Conservation (phyloP, 2,329 filamentous ascomycete species). For the Fusarium brachygibbosum region DNA sequence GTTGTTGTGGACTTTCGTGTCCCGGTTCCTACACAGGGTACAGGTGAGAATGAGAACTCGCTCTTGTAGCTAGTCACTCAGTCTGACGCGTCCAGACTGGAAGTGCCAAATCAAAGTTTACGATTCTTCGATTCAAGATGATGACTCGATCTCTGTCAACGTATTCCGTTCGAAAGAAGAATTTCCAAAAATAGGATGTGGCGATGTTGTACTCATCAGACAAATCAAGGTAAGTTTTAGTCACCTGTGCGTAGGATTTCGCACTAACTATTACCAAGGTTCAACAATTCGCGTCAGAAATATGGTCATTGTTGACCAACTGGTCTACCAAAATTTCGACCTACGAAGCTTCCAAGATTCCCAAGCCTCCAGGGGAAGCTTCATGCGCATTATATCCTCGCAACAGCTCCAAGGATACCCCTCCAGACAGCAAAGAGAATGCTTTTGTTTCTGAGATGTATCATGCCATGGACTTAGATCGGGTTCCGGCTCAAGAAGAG, state of each 20-base stretch:
- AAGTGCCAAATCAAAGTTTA: conserved; percentile 72
- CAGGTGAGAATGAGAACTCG: conserved; percentile 58
- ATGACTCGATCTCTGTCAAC: conserved; percentile 61
- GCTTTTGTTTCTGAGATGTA: conserved; percentile 64
- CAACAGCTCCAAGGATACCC: conserved; percentile 37
- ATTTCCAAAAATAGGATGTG: conserved; percentile 62
- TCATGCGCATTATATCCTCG: conserved; percentile 47
- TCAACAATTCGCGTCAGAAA: conserved; percentile 54
- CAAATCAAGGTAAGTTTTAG: conserved; percentile 62
- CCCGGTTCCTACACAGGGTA: conserved; percentile 63
- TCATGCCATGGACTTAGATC: conserved; percentile 58
- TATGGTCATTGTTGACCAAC: conserved; percentile 61
- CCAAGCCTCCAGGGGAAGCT: conserved; percentile 56
- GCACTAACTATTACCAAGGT: conserved; percentile 52
- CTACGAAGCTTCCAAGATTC: conserved; percentile 54
- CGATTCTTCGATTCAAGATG: conserved; percentile 68
- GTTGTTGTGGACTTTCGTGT: conserved; percentile 75
- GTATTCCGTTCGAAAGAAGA: conserved; percentile 69
- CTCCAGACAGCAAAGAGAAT: conserved; percentile 51
- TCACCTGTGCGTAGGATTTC: background rate
- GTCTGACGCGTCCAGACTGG: conserved; percentile 60
- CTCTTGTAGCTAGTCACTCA: background rate
- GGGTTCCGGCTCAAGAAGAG: conserved; percentile 58
- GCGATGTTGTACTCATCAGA: conserved; percentile 61
- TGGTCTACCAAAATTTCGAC: conserved; percentile 60